Conservation (phyloP, 1,139 yeast species). For the Pichia sp. region DNA sequence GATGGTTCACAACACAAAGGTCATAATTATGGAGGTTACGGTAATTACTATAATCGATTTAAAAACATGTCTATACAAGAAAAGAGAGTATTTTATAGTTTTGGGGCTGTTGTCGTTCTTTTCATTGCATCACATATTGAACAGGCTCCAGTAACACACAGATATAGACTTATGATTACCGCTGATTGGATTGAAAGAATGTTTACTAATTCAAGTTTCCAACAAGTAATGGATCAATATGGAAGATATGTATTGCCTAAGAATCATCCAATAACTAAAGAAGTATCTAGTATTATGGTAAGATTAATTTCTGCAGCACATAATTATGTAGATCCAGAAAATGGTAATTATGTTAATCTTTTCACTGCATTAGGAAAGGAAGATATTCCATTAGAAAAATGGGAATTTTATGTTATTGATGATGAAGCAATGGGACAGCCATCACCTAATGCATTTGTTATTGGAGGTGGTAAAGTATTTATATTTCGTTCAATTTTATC, state of each 20-base stretch:
- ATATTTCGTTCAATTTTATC: constrained; percentile 76
- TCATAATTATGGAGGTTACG: neutral
- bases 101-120: constrained; percentile 29
- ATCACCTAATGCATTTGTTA: constrained; percentile 92
- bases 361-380: constrained; percentile 22
- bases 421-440: constrained; percentile 40
- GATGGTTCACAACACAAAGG: constrained; percentile 11
- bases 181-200: constrained; percentile 59
- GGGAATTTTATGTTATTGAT: constrained; percentile 80
- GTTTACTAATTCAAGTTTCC: constrained; percentile 67
- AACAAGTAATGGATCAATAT: constrained; percentile 49
- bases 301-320: constrained; percentile 57
- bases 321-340: constrained; percentile 31
- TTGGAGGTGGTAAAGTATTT: constrained; percentile 94
- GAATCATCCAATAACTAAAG: constrained; percentile 47
- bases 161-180: constrained; percentile 68
- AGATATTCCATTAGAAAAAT: constrained; percentile 39
- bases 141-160: constrained; percentile 75
- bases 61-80: constrained; percentile 12
- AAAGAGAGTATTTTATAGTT: constrained; percentile 12
- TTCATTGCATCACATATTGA: constrained; percentile 63
- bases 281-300: constrained; percentile 55
- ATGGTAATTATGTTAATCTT: constrained; percentile 24
- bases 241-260: constrained; percentile 42
- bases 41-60: constrained; percentile 4